phyloP scores from a whole-genome alignment of 106 monocot species.

The Chionographis japonica region DNA sequence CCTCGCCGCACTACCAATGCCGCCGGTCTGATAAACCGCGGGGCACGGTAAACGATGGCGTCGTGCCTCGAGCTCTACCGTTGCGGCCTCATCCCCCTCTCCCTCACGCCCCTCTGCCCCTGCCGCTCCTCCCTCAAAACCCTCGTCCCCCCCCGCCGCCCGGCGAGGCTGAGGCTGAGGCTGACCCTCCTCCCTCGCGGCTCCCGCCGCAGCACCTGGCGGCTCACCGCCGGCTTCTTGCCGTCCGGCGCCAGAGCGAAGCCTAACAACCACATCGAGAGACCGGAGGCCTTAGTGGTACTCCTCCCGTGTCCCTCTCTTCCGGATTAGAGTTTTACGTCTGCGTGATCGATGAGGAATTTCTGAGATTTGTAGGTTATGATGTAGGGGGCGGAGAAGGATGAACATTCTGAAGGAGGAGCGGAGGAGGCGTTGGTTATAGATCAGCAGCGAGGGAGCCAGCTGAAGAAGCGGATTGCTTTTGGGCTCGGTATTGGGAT shows the following conservation, averaged over 20 bases:
- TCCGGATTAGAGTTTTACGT: neutral
- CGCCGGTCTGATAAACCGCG: neutral
- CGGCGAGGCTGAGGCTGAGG: neutral
- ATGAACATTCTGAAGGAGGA: neutral
- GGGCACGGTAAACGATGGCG: neutral
- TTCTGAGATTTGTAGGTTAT: neutral
- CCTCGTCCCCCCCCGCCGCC: conserved; percentile 3
- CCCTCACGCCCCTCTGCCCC: conserved; percentile 10
- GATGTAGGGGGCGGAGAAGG: conserved; percentile 14
- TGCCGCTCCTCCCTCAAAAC: neutral
- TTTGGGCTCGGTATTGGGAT: conserved; percentile 79
- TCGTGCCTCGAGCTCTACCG: conserved; percentile 5
- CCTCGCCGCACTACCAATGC: neutral
- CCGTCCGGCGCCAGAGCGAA: neutral
- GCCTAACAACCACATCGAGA: neutral
- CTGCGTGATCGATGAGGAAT: neutral
- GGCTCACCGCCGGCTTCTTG: conserved; percentile 8
- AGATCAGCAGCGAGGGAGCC: conserved; percentile 21
- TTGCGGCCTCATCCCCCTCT: conserved; percentile 10
- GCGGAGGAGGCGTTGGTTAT: conserved; percentile 9
- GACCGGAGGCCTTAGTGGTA: neutral
- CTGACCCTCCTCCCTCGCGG: neutral
- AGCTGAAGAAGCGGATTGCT: conserved; percentile 65
- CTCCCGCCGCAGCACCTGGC: conserved; percentile 1
- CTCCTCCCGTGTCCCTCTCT: neutral